Conservation (phyloP, 2,329 filamentous ascomycete genomes). For the Hymenoscyphus albidus region DNA sequence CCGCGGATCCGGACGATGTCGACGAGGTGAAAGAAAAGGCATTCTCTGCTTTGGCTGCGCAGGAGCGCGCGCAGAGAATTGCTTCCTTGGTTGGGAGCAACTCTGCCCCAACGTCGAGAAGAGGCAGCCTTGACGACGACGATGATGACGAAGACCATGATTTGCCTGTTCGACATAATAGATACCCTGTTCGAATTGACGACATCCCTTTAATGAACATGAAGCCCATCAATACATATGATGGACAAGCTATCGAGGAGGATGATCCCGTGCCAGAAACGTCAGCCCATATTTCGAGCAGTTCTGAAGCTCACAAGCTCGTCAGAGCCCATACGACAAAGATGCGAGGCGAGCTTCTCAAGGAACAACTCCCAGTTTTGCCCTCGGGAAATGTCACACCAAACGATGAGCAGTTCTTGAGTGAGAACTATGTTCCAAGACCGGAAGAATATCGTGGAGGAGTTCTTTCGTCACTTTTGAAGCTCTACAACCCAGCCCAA, state of each 20-base stretch:
- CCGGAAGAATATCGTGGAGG: constrained; percentile 69
- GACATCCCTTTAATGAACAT: constrained; percentile 34
- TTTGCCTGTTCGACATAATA: constrained; percentile 7
- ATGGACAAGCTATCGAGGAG: constrained; percentile 22
- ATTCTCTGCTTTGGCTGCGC: constrained; percentile 33
- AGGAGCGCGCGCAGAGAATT: constrained; percentile 32
- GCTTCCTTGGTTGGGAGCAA: constrained; percentile 32
- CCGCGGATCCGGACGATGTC: constrained; percentile 15
- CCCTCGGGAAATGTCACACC: constrained; percentile 46
- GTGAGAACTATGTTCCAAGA: constrained; percentile 61
- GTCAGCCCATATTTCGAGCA: constrained; percentile 22
- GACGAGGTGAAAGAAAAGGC: constrained; percentile 30
- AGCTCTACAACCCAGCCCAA: constrained; percentile 57
- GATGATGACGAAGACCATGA: constrained; percentile 20
- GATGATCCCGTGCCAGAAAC: constrained; percentile 22
- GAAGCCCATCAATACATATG: constrained; percentile 26
- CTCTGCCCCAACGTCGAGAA: constrained; percentile 33
- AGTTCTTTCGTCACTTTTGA: constrained; percentile 68
- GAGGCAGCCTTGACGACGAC: constrained; percentile 30
- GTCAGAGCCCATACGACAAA: constrained; percentile 40
- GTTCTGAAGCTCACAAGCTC: constrained; percentile 43
- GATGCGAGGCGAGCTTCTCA: constrained; percentile 20
- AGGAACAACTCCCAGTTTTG: constrained; percentile 16
- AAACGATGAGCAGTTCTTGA: constrained; percentile 40
- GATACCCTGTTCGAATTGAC: constrained; percentile 30